Evolutionary conservation across 371 early-diverging fungal species (phyloP).

Genomic region (Mucor saturninus): DNA sequence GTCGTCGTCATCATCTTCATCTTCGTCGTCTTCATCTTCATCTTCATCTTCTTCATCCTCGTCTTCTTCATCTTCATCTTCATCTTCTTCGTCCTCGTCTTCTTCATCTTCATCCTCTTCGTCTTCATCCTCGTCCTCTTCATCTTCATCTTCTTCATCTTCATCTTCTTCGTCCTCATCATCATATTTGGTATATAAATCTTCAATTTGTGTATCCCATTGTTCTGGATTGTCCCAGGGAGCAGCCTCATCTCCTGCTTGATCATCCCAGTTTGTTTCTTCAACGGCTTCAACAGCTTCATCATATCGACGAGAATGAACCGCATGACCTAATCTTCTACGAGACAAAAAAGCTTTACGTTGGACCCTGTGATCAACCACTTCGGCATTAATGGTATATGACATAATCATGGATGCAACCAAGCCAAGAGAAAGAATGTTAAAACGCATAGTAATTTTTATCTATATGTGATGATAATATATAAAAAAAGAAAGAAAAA

Average conservation of each 20-base stretch:
- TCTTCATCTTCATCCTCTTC: constrained; percentile 7
- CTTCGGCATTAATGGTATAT: constrained; percentile 1
- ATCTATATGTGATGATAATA: background rate
- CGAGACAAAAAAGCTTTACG: constrained; percentile 1
- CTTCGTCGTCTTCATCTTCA: background rate
- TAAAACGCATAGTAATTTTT: constrained; percentile 15
- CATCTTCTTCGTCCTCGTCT: constrained; percentile 1
- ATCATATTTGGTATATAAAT: background rate
- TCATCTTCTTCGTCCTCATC: constrained; percentile 11
- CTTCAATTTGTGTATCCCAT: background rate
- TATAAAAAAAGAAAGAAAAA: background rate
- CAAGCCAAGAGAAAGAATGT: constrained; percentile 19
- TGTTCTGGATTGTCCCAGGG: background rate
- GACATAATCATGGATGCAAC: constrained; percentile 7
- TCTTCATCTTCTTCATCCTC: background rate
- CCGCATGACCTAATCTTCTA: constrained; percentile 5
- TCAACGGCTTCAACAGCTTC: background rate
- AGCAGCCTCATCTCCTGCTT: background rate
- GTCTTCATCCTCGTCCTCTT: constrained; percentile 13
- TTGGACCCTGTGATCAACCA: background rate
- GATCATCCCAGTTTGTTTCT: background rate
- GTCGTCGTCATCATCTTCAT: background rate
- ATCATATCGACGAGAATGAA: background rate
- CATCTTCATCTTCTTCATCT: background rate
- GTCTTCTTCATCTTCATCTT: background rate